Conservation (phyloP, 352 stramenopile genomes). For the Globisporangium megalacanthum region DNA sequence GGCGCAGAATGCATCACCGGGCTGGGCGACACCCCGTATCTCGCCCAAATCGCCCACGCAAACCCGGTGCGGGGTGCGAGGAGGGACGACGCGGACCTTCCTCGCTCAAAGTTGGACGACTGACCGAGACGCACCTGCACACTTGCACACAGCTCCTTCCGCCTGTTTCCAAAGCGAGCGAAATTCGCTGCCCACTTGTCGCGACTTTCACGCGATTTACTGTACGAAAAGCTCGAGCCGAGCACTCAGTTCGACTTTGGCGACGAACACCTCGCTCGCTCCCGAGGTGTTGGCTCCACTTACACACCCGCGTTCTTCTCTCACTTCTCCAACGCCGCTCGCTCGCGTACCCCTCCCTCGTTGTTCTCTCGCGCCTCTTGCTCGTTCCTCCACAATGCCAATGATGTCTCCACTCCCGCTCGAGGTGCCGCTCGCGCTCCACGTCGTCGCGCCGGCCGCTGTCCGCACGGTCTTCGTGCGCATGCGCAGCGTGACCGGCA, state of each 20-base stretch:
- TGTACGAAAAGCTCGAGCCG: too few relatives aligned
- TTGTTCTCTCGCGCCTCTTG: too few relatives aligned
- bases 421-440: constrained; percentile 32
- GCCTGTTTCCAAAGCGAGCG: neutral
- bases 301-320: constrained; percentile 10
- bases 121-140: too few relatives aligned
- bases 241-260: constrained; percentile 21
- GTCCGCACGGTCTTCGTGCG: constrained; percentile 48
- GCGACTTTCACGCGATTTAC: neutral
- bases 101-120: too few relatives aligned
- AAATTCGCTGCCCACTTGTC: neutral
- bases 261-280: constrained; percentile 12
- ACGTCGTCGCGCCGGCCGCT: constrained; percentile 24
- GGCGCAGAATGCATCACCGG: neutral
- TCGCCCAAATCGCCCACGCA: neutral
- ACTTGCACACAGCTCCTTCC: neutral
- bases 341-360: neutral
- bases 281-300: constrained; percentile 13
- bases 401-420: constrained; percentile 25
- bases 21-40: neutral
- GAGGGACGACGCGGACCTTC: too few relatives aligned
- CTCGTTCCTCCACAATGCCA: constrained; percentile 26
- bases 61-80: too few relatives aligned
- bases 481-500: constrained; percentile 68
- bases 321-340: constrained; percentile 2